Percentiles rank a stretch among this genome's conserved stretches.
These are phyloP conservation scores for Turnera subulata DNA, from an alignment of 345 rosid species.

Conservation along the genomic window DNA sequence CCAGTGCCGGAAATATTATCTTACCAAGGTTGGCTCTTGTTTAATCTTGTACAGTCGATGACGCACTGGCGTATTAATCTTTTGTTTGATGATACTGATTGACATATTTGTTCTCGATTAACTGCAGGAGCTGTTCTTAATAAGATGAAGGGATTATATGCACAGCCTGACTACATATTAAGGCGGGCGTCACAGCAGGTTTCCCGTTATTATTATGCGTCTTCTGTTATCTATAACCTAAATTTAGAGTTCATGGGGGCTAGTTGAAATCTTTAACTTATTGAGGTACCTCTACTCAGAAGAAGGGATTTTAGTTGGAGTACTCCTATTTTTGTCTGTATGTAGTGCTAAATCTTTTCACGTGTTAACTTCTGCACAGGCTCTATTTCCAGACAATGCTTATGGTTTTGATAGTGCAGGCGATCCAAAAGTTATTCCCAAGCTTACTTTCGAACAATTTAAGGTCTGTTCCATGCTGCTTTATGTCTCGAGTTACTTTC, in stretches of 20 bases:
- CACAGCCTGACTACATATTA: conserved; percentile 93
- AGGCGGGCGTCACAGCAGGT: conserved; percentile 81
- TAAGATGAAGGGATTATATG: conserved; percentile 98
- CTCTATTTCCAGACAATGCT: conserved; percentile 83
- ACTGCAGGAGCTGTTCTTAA: conserved; percentile 90
- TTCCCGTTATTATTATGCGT: too few relatives aligned
- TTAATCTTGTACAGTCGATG: too few relatives aligned
- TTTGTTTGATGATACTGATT: neutral
- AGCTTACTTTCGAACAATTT: conserved; percentile 84
- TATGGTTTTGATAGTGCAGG: conserved; percentile 99
- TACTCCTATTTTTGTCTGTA: too few relatives aligned
- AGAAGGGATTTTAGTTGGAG: too few relatives aligned
- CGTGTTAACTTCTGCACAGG: conserved; percentile 42
- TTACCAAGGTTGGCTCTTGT: conserved; percentile 64
- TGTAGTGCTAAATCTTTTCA: too few relatives aligned
- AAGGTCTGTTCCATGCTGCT: conserved; percentile 38
- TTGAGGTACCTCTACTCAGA: too few relatives aligned
- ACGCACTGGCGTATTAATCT: too few relatives aligned
- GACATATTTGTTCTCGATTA: conserved; percentile 17
- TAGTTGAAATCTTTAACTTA: too few relatives aligned
- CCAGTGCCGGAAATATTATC: conserved; percentile 77
- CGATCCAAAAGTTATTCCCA: conserved; percentile 84
- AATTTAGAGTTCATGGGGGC: too few relatives aligned
- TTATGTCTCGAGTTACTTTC: neutral
- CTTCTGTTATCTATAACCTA: too few relatives aligned